phyloP scores from a whole-genome alignment of 441 rosid species.

The Gossypium schwendimanii region DNA sequence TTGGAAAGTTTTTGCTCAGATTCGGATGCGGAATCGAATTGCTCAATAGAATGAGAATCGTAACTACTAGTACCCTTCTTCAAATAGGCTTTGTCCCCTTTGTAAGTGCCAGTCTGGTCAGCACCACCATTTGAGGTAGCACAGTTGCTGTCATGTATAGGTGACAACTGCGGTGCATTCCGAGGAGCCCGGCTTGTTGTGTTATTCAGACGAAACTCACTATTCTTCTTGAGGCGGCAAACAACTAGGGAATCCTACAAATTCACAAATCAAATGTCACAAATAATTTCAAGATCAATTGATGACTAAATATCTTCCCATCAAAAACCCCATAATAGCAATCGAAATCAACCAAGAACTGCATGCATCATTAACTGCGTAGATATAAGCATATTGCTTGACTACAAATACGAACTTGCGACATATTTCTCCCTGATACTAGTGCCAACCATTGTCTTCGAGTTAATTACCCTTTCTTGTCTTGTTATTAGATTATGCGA shows the following conservation, averaged over 20 bases:
- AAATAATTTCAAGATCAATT: not conserved
- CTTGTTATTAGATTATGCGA: not conserved
- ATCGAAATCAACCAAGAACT: not conserved
- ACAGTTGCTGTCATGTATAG: slow-evolving; percentile 6
- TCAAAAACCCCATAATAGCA: not conserved
- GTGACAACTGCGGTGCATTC: slow-evolving; percentile 13
- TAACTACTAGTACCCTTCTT: slow-evolving; percentile 33
- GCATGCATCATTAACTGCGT: not conserved
- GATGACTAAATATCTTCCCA: not conserved
- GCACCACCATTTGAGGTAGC: slow-evolving; percentile 24
- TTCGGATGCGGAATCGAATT: slow-evolving; percentile 41
- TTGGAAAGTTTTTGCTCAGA: slow-evolving; percentile 30
- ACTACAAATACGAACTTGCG: not conserved
- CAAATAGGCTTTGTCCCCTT: slow-evolving; percentile 30
- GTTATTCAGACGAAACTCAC: slow-evolving; percentile 32
- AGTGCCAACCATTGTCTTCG: not conserved
- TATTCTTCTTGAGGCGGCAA: slow-evolving; percentile 64
- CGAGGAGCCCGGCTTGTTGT: slow-evolving; percentile 16
- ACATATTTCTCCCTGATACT: not conserved
- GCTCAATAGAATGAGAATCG: slow-evolving; percentile 47
- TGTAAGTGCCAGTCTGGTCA: slow-evolving; percentile 20
- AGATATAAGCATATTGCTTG: not conserved
- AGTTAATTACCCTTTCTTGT: not conserved
- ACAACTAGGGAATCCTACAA: slow-evolving; percentile 61
- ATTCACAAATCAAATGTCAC: slow-evolving; percentile 1